These are phyloP conservation scores for Diaporthe velutina DNA, from an alignment of 2,329 filamentous ascomycete species.

Conservation along the genomic window DNA sequence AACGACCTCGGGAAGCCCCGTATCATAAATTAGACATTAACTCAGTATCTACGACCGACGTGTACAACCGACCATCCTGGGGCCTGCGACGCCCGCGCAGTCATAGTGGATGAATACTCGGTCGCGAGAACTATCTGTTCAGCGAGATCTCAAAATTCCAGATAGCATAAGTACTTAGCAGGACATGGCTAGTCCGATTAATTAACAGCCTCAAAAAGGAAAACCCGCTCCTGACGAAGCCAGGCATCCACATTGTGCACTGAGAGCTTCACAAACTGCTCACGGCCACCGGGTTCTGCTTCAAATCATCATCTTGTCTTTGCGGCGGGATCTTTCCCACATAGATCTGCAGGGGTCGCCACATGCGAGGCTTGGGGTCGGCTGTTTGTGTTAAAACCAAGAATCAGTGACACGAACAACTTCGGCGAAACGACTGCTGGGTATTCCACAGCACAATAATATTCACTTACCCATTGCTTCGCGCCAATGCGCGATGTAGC, in stretches of 20 bases:
- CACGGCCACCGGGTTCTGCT: not conserved
- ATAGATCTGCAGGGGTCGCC: constrained; percentile 17
- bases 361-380: constrained; percentile 14
- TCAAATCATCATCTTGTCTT: not conserved
- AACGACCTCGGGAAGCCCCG: not conserved
- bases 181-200: not conserved
- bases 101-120: no score
- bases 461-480: not conserved
- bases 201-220: not conserved
- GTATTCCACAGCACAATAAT: no score
- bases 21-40: not conserved
- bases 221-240: no score
- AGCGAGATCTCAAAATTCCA: not conserved
- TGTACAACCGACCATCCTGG: no score
- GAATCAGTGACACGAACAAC: not conserved
- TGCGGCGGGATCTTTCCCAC: not conserved
- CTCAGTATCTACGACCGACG: no score
- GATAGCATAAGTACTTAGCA: not conserved
- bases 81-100: no score
- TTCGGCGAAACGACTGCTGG: not conserved
- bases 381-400: not conserved
- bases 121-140: no score
- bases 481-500: constrained; percentile 1
- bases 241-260: not conserved
- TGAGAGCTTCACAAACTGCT: not conserved